Conservation (phyloP, 1,139 yeast genomes). For the Magnusiomyces clavatus region DNA sequence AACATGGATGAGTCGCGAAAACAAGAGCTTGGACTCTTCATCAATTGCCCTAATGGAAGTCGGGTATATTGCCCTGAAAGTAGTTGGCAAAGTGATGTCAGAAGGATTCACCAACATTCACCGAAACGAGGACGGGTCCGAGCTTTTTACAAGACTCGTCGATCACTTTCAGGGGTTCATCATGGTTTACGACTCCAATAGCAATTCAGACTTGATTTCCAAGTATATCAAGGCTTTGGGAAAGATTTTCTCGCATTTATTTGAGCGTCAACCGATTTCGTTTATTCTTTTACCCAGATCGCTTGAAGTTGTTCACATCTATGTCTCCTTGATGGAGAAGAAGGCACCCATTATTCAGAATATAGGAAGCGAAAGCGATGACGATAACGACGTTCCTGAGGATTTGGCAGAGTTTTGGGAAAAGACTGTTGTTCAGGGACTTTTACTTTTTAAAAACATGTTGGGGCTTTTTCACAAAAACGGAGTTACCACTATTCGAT, state of each 20-base stretch:
- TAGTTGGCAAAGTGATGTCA: conserved; percentile 60
- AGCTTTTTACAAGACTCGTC: conserved; percentile 51
- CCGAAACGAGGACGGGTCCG: conserved; percentile 48
- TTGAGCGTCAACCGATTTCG: conserved; percentile 55
- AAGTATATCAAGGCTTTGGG: conserved; percentile 69
- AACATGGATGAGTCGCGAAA: conserved; percentile 44
- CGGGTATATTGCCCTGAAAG: conserved; percentile 71
- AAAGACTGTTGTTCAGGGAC: conserved; percentile 60
- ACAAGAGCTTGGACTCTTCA: conserved; percentile 17
- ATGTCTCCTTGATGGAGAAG: conserved; percentile 51
- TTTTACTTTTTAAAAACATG: conserved; percentile 54
- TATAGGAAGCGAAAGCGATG: conserved; percentile 21
- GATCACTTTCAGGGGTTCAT: conserved; percentile 55
- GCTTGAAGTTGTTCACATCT: conserved; percentile 48
- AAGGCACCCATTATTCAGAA: conserved; percentile 56
- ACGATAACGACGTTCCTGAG: conserved; percentile 31
- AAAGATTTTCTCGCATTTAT: conserved; percentile 57
- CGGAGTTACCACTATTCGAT: conserved; percentile 61
- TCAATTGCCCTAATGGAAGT: conserved; percentile 46
- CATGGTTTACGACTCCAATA: conserved; percentile 43
- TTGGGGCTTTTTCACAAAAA: conserved; percentile 55
- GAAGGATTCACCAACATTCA: conserved; percentile 73
- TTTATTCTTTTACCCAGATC: conserved; percentile 65
- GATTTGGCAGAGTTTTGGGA: conserved; percentile 57
- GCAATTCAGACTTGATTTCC: conserved; percentile 50